These are phyloP conservation scores for Zancudomyces culisetae DNA, from an alignment of 371 early-diverging fungal species.

Conservation along the genomic window DNA sequence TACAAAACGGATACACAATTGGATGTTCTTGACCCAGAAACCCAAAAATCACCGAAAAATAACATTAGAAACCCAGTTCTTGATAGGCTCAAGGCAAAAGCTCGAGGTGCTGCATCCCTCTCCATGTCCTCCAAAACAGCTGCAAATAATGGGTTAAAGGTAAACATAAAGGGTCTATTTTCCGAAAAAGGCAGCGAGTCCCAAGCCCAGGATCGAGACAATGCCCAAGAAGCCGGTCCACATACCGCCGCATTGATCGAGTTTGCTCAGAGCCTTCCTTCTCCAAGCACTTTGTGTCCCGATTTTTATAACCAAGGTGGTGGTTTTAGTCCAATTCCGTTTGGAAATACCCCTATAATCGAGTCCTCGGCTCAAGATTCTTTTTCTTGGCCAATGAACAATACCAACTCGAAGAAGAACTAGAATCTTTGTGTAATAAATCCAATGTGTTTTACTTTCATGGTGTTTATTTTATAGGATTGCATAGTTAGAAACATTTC, in stretches of 20 bases:
- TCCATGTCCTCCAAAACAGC: neutral
- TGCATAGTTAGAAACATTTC: too few relatives aligned
- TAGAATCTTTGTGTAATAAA: too few relatives aligned
- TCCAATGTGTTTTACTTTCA: too few relatives aligned
- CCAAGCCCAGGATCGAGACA: neutral
- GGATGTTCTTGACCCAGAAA: too few relatives aligned
- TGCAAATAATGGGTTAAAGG: neutral
- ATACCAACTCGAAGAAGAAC: neutral
- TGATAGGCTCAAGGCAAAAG: neutral
- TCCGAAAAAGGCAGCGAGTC: neutral
- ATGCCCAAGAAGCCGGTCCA: constrained; percentile 18
- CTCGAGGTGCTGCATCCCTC: neutral
- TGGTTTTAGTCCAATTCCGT: constrained; percentile 38
- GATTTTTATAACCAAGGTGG: constrained; percentile 49
- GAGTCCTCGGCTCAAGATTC: constrained; percentile 21
- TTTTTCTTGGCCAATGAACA: constrained; percentile 38
- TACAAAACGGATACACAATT: too few relatives aligned
- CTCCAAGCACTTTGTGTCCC: constrained; percentile 56
- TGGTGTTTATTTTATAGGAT: too few relatives aligned
- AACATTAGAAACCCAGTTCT: neutral
- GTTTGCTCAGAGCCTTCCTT: constrained; percentile 55
- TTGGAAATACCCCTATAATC: constrained; percentile 36
- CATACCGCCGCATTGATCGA: constrained; percentile 27
- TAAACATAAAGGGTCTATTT: neutral
- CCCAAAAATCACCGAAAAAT: too few relatives aligned